phyloP scores from a whole-genome alignment of 176 grass and related monocot species.

The Chrysopogon serrulatus region DNA sequence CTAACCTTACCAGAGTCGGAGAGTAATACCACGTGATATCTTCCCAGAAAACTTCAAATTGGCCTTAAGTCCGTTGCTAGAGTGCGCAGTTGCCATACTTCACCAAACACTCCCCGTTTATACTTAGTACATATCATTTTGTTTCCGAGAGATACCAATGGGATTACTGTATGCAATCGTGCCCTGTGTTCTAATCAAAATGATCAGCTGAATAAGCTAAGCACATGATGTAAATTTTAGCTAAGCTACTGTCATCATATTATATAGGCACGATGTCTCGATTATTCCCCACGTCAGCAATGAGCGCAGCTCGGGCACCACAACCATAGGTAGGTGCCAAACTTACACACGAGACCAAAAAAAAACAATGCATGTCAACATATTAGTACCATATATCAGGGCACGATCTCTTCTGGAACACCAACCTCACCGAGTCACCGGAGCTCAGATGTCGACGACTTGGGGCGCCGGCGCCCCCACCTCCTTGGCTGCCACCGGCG shows the following conservation, averaged over 20 bases:
- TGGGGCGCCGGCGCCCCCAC: neutral
- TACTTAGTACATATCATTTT: neutral
- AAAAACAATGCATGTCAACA: neutral
- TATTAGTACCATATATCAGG: neutral
- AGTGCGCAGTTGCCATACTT: no score
- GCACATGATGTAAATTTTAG: neutral
- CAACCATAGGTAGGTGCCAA: slow-evolving; percentile 2
- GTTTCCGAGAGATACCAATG: neutral
- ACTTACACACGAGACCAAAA: slow-evolving; percentile 18
- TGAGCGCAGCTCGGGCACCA: slow-evolving; percentile 21
- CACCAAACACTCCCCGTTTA: neutral
- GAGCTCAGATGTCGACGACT: slow-evolving; percentile 28
- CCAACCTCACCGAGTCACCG: neutral
- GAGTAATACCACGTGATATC: no score
- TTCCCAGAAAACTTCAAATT: no score
- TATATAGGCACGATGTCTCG: neutral
- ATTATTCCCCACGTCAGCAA: slow-evolving; percentile 32
- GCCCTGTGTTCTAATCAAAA: neutral
- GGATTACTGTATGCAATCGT: neutral
- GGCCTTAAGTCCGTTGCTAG: no score
- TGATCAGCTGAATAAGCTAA: neutral
- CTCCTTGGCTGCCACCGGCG: neutral
- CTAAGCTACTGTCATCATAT: neutral
- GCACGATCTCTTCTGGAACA: neutral
- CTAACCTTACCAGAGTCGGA: no score